These are phyloP conservation scores for Vickermania spadyakhi DNA, from an alignment of 208 protist genomes.

Conservation along the genomic window DNA sequence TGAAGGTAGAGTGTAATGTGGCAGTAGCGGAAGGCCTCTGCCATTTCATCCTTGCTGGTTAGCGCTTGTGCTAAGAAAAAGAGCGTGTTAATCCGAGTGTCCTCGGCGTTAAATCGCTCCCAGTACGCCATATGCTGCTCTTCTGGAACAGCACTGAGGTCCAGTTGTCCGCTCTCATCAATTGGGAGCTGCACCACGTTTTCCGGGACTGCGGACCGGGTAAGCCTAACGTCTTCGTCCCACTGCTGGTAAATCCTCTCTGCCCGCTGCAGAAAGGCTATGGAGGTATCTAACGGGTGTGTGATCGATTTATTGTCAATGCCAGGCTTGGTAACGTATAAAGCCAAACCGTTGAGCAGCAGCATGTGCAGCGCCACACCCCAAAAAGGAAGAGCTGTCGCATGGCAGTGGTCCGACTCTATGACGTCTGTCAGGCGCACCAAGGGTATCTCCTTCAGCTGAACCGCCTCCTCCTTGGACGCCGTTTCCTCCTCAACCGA, in stretches of 20 bases:
- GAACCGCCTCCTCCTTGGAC: no score
- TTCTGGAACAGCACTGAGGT: conserved; percentile 6
- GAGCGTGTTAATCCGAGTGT: conserved; percentile 55
- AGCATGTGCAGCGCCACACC: conserved; percentile 34
- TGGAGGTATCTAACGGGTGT: not conserved
- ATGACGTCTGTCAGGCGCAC: not conserved
- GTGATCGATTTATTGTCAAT: no score
- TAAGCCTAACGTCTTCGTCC: conserved; percentile 38
- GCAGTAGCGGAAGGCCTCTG: conserved; percentile 64
- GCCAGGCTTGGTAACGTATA: conserved; percentile 49
- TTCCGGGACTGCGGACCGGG: conserved; percentile 13
- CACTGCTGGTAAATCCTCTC: conserved; percentile 55
- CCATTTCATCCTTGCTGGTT: conserved; percentile 28
- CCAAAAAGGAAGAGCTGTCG: not conserved
- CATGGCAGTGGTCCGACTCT: not conserved
- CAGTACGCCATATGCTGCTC: conserved; percentile 12
- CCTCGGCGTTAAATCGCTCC: conserved; percentile 68
- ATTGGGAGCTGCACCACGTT: conserved; percentile 33
- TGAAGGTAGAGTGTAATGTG: conserved; percentile 82
- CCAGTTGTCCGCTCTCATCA: conserved; percentile 32
- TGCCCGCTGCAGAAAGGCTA: conserved; percentile 30
- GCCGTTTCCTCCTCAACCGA: not conserved
- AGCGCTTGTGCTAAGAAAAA: conserved; percentile 87
- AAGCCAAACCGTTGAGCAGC: conserved; percentile 60
- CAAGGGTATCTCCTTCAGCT: not conserved